These are phyloP conservation scores for Agaricus sinodeliciosus DNA, from an alignment of 768 basidiomycete species.

Conservation along the genomic window DNA sequence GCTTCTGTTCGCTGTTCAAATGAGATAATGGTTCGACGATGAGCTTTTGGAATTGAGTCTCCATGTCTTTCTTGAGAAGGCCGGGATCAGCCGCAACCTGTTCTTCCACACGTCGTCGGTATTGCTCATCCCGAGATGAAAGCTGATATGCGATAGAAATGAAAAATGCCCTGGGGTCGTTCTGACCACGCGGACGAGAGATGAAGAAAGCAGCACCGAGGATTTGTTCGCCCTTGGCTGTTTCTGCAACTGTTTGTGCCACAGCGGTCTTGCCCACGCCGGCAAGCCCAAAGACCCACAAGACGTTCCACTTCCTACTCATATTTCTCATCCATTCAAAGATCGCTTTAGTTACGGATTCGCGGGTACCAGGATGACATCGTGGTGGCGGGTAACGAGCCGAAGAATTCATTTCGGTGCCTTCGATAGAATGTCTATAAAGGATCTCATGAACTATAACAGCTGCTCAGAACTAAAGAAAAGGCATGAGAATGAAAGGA, in stretches of 20 bases:
- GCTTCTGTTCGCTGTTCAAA: neutral
- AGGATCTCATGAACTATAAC: neutral
- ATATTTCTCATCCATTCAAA: neutral
- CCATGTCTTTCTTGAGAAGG: neutral
- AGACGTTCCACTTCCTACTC: neutral
- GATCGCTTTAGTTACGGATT: neutral
- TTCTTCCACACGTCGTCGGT: neutral
- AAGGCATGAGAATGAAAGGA: neutral
- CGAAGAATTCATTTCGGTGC: slow-evolving; percentile 3
- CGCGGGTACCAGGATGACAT: slow-evolving; percentile 7
- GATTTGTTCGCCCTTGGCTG: neutral
- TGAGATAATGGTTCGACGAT: neutral
- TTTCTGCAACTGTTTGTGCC: slow-evolving; percentile 10
- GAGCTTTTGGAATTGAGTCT: slow-evolving; percentile 6
- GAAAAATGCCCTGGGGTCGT: slow-evolving; percentile 6
- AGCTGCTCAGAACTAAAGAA: neutral
- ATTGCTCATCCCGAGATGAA: neutral
- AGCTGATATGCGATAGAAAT: slow-evolving; percentile 13
- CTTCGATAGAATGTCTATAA: neutral
- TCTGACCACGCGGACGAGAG: neutral
- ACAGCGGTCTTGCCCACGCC: slow-evolving; percentile 11
- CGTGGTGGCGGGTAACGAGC: slow-evolving; percentile 7
- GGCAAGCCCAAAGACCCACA: slow-evolving; percentile 1
- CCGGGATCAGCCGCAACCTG: neutral
- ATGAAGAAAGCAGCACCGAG: slow-evolving; percentile 12